These are phyloP conservation scores for Lepidium africanum DNA, from an alignment of 345 rosid species.

Conservation along the genomic window DNA sequence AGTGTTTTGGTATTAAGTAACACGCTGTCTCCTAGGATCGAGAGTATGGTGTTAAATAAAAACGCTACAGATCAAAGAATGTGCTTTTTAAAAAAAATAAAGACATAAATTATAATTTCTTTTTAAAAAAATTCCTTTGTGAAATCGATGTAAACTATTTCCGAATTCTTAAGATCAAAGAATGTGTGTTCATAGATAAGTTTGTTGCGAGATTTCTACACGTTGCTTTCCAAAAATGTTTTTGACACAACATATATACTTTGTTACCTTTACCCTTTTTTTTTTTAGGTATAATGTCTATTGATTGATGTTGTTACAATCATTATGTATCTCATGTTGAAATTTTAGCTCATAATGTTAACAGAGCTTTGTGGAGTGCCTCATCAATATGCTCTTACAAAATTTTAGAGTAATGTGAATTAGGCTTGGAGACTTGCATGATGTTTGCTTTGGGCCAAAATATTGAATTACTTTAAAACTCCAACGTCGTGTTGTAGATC, in stretches of 20 bases:
- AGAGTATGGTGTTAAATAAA: too few species aligned
- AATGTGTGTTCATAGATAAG: conserved; percentile 4
- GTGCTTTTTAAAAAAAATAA: too few species aligned
- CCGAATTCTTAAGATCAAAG: conserved; percentile 15
- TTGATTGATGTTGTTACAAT: background rate
- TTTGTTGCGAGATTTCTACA: conserved; percentile 7
- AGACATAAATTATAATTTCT: too few species aligned
- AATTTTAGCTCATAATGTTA: too few species aligned
- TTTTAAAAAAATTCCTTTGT: too few species aligned
- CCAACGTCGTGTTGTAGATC: conserved; percentile 21
- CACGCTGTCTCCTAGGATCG: too few species aligned
- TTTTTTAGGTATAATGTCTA: background rate
- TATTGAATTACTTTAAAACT: background rate
- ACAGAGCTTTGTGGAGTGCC: background rate
- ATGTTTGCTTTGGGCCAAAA: background rate
- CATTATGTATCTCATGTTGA: background rate
- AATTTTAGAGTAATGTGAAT: background rate
- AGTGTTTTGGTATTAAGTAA: too few species aligned
- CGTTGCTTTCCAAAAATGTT: background rate
- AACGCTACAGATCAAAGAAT: too few species aligned
- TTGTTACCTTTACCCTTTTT: too few species aligned
- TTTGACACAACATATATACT: background rate
- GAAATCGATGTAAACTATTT: too few species aligned
- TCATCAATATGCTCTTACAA: background rate
- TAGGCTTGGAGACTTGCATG: background rate